These are phyloP conservation scores for Arachnopeziza araneosa DNA, from an alignment of 2,329 filamentous ascomycete genomes.

Conservation along the genomic window DNA sequence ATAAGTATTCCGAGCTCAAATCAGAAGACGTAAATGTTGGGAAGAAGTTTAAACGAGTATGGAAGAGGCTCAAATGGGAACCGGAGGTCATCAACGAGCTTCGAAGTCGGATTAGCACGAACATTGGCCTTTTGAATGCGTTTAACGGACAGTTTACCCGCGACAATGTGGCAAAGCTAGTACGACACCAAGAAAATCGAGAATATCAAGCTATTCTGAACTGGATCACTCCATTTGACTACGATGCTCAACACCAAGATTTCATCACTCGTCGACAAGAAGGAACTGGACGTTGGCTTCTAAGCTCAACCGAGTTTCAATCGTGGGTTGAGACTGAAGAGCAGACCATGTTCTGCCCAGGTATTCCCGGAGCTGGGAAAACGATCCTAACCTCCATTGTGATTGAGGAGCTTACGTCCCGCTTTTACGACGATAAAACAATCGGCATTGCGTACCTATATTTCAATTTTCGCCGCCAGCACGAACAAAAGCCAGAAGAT, in stretches of 20 bases:
- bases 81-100: neutral
- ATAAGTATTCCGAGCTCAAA: slow-evolving; percentile 8
- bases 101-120: slow-evolving; percentile 1
- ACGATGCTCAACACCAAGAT: slow-evolving; percentile 4
- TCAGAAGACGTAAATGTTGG: slow-evolving; percentile 1
- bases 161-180: neutral
- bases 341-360: slow-evolving; percentile 17
- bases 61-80: neutral
- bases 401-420: slow-evolving; percentile 34
- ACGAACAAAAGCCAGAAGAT: slow-evolving; percentile 21
- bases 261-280: slow-evolving; percentile 5
- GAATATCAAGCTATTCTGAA: slow-evolving; percentile 3
- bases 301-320: slow-evolving; percentile 11
- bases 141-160: slow-evolving; percentile 1
- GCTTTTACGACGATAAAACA: slow-evolving; percentile 17
- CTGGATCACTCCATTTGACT: slow-evolving; percentile 6
- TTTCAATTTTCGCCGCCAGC: slow-evolving; percentile 25
- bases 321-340: slow-evolving; percentile 10
- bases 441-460: slow-evolving; percentile 5
- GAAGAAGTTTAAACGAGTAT: neutral
- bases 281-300: slow-evolving; percentile 17
- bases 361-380: slow-evolving; percentile 40
- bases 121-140: slow-evolving; percentile 1
- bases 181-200: slow-evolving; percentile 9
- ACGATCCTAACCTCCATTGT: slow-evolving; percentile 40